Conservation (phyloP, 2,329 filamentous ascomycete genomes). For the Didymella glomerata region DNA sequence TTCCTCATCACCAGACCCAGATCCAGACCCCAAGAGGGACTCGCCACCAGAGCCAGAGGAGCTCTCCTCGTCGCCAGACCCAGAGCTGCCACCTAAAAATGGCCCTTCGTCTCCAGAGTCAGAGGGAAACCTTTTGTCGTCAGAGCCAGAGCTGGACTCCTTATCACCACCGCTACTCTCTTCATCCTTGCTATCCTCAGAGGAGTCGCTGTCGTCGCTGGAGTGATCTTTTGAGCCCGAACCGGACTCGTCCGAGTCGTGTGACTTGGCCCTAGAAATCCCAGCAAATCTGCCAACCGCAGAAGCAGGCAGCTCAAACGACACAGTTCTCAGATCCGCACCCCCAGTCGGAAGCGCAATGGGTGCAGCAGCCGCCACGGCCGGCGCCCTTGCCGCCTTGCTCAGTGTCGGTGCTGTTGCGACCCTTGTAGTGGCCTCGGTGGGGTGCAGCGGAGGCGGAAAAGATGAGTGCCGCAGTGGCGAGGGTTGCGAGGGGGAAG, state of each 20-base stretch:
- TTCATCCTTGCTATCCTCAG: too few species aligned
- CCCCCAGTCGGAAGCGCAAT: conserved; percentile 8
- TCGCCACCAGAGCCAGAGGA: not conserved
- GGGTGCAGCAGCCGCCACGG: conserved; percentile 16
- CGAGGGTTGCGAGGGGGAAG: conserved; percentile 33
- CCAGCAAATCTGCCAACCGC: not conserved
- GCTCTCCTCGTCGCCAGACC: not conserved
- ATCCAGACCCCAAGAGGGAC: not conserved
- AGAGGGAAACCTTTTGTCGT: not conserved
- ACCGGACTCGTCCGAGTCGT: conserved; percentile 5
- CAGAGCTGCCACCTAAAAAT: not conserved
- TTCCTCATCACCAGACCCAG: conserved; percentile 8
- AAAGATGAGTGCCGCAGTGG: conserved; percentile 31
- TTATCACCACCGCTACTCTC: not conserved
- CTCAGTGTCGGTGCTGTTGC: conserved; percentile 14
- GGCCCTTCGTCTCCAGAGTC: not conserved
- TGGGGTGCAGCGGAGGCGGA: conserved; percentile 30
- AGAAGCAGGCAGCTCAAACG: conserved; percentile 23
- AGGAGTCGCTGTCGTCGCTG: not conserved
- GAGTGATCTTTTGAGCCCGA: too few species aligned
- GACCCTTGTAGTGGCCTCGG: conserved; percentile 2
- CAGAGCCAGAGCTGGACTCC: not conserved
- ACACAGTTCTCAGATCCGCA: conserved; percentile 20
- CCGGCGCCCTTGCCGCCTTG: conserved; percentile 1
- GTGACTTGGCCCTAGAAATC: not conserved